Evolutionary conservation across 164 flowering plant genomes (phyloP).

Genomic region (Chloranthus sessilifolius): DNA sequence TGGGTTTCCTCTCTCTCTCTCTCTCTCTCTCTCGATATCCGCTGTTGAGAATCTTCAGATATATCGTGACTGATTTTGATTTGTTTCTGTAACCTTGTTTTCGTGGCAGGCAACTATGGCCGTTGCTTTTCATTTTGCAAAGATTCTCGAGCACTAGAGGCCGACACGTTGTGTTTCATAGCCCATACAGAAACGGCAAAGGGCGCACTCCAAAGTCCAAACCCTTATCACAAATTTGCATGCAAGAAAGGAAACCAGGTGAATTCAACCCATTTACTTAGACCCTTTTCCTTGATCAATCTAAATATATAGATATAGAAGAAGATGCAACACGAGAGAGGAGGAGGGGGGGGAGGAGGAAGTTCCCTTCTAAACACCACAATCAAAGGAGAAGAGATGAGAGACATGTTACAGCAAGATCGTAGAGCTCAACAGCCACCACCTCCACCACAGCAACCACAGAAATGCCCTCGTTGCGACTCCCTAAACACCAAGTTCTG

Average conservation of each 20-base stretch:
- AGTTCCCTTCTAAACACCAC: too few species aligned
- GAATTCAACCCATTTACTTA: too few species aligned
- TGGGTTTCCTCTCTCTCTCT: too few species aligned
- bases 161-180: conserved; percentile 22
- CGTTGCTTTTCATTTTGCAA: conserved; percentile 16
- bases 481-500: too few species aligned
- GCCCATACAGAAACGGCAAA: too few species aligned
- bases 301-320: neutral
- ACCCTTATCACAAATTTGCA: conserved; percentile 9
- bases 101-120: conserved; percentile 14
- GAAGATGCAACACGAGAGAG: conserved; percentile 10
- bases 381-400: conserved; percentile 2
- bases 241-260: too few species aligned
- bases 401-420: conserved; percentile 15
- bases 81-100: neutral
- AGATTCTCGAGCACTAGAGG: conserved; percentile 19
- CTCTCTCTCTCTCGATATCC: too few species aligned
- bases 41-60: too few species aligned
- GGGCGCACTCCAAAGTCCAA: conserved; percentile 3
- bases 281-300: neutral
- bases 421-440: conserved; percentile 6
- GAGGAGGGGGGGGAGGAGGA: conserved; percentile 1
- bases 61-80: too few species aligned
- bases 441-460: too few species aligned
- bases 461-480: too few species aligned